phyloP scores from a whole-genome alignment of 2,329 filamentous ascomycete genomes.

The Arthrinium phaeospermum region DNA sequence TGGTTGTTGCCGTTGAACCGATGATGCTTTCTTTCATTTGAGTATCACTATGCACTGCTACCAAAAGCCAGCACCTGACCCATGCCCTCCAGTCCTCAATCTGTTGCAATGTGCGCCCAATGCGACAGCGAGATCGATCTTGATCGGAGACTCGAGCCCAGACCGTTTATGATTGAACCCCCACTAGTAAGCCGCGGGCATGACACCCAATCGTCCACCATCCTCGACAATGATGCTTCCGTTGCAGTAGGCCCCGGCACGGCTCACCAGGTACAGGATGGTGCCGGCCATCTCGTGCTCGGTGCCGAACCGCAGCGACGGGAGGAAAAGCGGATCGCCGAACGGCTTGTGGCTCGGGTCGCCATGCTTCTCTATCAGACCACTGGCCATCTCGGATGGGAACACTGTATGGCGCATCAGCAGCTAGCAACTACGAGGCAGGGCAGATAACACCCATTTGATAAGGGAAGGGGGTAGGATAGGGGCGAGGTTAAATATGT shows the following conservation, averaged over 20 bases:
- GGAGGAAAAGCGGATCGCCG: constrained; percentile 32
- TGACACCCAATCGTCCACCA: constrained; percentile 34
- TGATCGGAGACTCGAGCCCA: no score
- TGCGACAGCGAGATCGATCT: not conserved
- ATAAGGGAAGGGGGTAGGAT: no score
- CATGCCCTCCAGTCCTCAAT: not conserved
- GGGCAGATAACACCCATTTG: no score
- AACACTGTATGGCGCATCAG: constrained; percentile 31
- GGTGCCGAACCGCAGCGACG: constrained; percentile 34
- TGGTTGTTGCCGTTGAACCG: not conserved
- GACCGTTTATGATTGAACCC: not conserved
- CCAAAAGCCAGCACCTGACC: no score
- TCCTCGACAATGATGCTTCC: constrained; percentile 36
- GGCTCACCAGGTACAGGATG: constrained; percentile 37
- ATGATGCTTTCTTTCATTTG: not conserved
- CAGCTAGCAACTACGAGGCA: not conserved
- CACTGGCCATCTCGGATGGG: constrained; percentile 32
- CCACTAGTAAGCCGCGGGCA: constrained; percentile 33
- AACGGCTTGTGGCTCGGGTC: constrained; percentile 32
- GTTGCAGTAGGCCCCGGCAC: constrained; percentile 37
- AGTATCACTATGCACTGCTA: no score
- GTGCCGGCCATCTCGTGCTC: constrained; percentile 39
- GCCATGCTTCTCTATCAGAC: constrained; percentile 26
- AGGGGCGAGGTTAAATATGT: no score
- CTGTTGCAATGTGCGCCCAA: no score